Evolutionary conservation across 208 protist genomes (phyloP).

Genomic region (Wallacemonas sp.): DNA sequence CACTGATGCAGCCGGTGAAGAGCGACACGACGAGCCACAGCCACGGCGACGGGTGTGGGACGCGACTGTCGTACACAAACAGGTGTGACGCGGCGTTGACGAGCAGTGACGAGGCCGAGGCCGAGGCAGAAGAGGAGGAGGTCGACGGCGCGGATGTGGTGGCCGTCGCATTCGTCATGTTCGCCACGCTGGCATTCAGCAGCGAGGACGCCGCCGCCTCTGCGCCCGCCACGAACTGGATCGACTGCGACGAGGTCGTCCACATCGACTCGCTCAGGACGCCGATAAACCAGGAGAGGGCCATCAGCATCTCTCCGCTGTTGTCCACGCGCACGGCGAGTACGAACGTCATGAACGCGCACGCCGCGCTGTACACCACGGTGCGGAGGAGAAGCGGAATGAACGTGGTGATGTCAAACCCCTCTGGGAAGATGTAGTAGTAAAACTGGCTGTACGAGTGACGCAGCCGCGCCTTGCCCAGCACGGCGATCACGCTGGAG

Average conservation of each 20-base stretch:
- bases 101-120: background rate
- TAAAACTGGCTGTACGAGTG: constrained; percentile 35
- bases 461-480: constrained; percentile 1
- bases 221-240: background rate
- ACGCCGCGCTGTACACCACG: constrained; percentile 38
- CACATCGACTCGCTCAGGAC: constrained; percentile 61
- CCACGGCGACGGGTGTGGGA: constrained; percentile 25
- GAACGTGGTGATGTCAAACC: constrained; percentile 52
- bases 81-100: constrained; percentile 7
- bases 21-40: constrained; percentile 79
- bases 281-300: constrained; percentile 67
- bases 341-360: constrained; percentile 46
- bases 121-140: background rate
- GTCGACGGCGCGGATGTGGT: background rate
- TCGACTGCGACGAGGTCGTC: constrained; percentile 30
- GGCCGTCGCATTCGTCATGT: background rate
- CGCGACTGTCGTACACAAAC: constrained; percentile 18
- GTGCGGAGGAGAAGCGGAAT: constrained; percentile 48
- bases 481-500: constrained; percentile 3
- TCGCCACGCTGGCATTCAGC: background rate
- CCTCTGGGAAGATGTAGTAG: constrained; percentile 50
- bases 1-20: constrained; percentile 69
- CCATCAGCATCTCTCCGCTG: constrained; percentile 69
- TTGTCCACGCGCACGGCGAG: constrained; percentile 43
- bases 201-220: background rate